Evolutionary conservation across 345 rosid genomes (phyloP).

Genomic region (Schrenkiella parvula): DNA sequence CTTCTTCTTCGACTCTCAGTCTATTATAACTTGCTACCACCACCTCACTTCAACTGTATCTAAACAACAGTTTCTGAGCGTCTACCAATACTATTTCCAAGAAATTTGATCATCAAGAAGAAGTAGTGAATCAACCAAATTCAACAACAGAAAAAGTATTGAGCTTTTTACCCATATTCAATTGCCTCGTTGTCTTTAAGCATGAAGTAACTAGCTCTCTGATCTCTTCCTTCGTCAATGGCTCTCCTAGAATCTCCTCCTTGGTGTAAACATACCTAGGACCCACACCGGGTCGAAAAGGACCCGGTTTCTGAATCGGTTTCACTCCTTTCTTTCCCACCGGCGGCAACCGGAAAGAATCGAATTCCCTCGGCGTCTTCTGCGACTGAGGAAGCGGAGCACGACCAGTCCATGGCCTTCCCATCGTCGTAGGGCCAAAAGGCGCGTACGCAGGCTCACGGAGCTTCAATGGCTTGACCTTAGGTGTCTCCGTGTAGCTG

Average conservation of each 20-base stretch:
- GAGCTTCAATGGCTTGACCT: constrained; percentile 66
- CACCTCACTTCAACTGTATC: background rate
- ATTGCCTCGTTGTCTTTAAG: constrained; percentile 55
- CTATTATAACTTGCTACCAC: too few relatives aligned
- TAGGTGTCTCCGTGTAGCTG: constrained; percentile 93
- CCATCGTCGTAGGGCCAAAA: constrained; percentile 77
- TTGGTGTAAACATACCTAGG: constrained; percentile 67
- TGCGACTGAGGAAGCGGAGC: constrained; percentile 74
- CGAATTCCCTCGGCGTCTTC: constrained; percentile 79
- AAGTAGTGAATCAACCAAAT: background rate
- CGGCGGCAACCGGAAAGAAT: constrained; percentile 78
- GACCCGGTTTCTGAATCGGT: constrained; percentile 88
- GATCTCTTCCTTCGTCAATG: constrained; percentile 65
- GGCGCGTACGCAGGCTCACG: constrained; percentile 79
- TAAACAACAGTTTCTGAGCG: background rate
- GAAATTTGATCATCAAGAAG: background rate
- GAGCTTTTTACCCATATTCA: constrained; percentile 72
- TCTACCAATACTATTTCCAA: background rate
- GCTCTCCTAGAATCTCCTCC: constrained; percentile 89
- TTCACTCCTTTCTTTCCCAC: constrained; percentile 80
- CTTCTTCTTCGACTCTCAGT: background rate
- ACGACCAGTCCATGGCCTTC: constrained; percentile 95
- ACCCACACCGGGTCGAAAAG: constrained; percentile 68
- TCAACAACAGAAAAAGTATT: background rate
- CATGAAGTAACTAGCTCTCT: constrained; percentile 54